These are phyloP conservation scores for Daldinia loculata DNA, from an alignment of 495 filamentous ascomycete species.

Conservation along the genomic window DNA sequence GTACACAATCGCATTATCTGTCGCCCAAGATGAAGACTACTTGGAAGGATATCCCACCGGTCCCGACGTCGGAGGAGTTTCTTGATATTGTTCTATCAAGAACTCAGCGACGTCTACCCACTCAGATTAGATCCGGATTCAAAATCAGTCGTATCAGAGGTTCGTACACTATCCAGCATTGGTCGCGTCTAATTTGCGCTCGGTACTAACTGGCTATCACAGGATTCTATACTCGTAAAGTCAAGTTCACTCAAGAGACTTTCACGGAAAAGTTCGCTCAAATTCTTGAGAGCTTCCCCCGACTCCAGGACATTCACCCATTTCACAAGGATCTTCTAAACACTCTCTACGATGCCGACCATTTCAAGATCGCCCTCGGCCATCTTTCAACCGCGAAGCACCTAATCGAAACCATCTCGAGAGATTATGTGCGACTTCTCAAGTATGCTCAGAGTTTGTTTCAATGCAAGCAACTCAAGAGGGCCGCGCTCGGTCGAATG, in stretches of 20 bases:
- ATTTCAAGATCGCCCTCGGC: conserved; percentile 95
- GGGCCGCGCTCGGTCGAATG: conserved; percentile 91
- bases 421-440: conserved; percentile 70
- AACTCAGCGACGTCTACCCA: conserved; percentile 93
- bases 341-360: conserved; percentile 94
- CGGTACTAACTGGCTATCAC: conserved; percentile 24
- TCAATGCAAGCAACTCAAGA: conserved; percentile 94
- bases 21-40: conserved; percentile 58
- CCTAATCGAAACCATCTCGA: conserved; percentile 91
- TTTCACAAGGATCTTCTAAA: conserved; percentile 78
- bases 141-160: conserved; percentile 91
- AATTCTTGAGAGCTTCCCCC: conserved; percentile 91
- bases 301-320: conserved; percentile 94
- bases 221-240: conserved; percentile 96
- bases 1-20: conserved; percentile 15
- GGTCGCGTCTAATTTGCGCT: neutral
- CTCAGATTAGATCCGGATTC: conserved; percentile 95
- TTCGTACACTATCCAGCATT: conserved; percentile 1
- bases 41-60: conserved; percentile 79
- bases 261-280: conserved; percentile 90
- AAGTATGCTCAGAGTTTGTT: conserved; percentile 95
- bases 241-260: conserved; percentile 98
- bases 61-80: conserved; percentile 94
- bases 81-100: conserved; percentile 94
- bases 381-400: conserved; percentile 96